phyloP scores from a whole-genome alignment of 805 yeast genomes.

The Suhomyces tanzawaensis region DNA sequence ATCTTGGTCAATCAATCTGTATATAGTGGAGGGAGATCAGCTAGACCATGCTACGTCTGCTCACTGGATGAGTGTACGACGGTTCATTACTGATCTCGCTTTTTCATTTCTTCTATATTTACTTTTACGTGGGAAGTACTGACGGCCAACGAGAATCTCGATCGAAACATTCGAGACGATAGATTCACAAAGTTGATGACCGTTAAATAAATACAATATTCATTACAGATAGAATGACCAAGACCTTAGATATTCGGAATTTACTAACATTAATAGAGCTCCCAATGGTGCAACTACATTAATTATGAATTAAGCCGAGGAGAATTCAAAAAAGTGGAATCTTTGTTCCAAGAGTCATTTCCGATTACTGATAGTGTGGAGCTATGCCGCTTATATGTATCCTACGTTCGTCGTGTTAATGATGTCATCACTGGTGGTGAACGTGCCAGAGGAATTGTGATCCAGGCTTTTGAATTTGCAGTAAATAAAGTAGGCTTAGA shows the following conservation, averaged over 20 bases:
- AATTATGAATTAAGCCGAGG: slow-evolving; percentile 60
- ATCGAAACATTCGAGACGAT: too few species aligned
- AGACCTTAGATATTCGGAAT: slow-evolving; percentile 1
- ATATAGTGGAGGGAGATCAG: neutral
- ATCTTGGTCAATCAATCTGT: neutral
- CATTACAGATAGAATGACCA: too few species aligned
- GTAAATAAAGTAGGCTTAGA: slow-evolving; percentile 77
- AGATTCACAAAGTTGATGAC: too few species aligned
- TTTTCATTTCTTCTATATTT: too few species aligned
- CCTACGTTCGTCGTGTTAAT: slow-evolving; percentile 70
- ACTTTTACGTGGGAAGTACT: too few species aligned
- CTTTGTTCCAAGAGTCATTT: slow-evolving; percentile 62
- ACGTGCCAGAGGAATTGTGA: slow-evolving; percentile 67
- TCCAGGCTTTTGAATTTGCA: slow-evolving; percentile 83
- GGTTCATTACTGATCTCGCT: too few species aligned
- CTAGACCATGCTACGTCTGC: neutral
- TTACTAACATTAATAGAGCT: slow-evolving; percentile 27
- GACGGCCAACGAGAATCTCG: too few species aligned
- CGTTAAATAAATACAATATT: too few species aligned
- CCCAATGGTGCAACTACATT: slow-evolving; percentile 73
- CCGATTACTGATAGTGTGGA: slow-evolving; percentile 60
- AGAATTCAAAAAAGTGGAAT: slow-evolving; percentile 65
- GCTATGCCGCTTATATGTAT: slow-evolving; percentile 75
- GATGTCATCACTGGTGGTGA: slow-evolving; percentile 78
- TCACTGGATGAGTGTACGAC: too few species aligned